phyloP scores from a whole-genome alignment of 2,329 filamentous ascomycete species.

The Xylaria sp. region DNA sequence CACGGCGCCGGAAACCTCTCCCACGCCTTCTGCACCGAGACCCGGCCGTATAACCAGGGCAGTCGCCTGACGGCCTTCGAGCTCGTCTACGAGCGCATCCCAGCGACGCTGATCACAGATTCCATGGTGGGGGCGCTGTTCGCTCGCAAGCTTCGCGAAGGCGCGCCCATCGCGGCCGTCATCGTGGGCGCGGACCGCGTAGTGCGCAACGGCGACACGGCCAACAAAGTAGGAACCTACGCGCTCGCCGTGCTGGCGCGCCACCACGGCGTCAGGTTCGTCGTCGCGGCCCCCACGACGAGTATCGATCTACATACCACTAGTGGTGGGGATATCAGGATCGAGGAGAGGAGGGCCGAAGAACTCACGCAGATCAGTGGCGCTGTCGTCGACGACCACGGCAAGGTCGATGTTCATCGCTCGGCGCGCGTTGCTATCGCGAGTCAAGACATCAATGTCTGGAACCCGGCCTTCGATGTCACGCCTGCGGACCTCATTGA shows the following conservation, averaged over 20 bases:
- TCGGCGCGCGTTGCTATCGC: slow-evolving; percentile 83
- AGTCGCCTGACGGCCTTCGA: slow-evolving; percentile 95
- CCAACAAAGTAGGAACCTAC: slow-evolving; percentile 99
- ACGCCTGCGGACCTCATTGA: slow-evolving; percentile 91
- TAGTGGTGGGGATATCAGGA: slow-evolving; percentile 82
- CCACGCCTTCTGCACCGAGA: slow-evolving; percentile 96
- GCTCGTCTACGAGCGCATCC: slow-evolving; percentile 92
- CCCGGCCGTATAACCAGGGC: slow-evolving; percentile 96
- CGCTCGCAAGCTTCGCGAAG: slow-evolving; percentile 63
- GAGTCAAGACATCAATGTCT: slow-evolving; percentile 80
- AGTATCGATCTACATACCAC: slow-evolving; percentile 88
- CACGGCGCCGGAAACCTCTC: slow-evolving; percentile 72
- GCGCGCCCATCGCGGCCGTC: slow-evolving; percentile 80
- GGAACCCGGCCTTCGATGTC: slow-evolving; percentile 98
- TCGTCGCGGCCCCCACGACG: slow-evolving; percentile 93
- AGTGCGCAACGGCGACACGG: slow-evolving; percentile 95
- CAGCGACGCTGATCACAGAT: slow-evolving; percentile 91
- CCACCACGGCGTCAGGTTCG: slow-evolving; percentile 89
- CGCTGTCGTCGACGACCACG: slow-evolving; percentile 72
- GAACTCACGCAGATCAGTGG: slow-evolving; percentile 90
- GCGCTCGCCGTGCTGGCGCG: slow-evolving; percentile 88
- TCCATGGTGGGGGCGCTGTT: slow-evolving; percentile 95
- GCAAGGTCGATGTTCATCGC: slow-evolving; percentile 68
- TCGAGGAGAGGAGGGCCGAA: slow-evolving; percentile 83
- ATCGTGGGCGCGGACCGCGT: slow-evolving; percentile 96